Evolutionary conservation across 176 grass and related monocot genomes (phyloP).

Genomic region (Triticum timopheevii): DNA sequence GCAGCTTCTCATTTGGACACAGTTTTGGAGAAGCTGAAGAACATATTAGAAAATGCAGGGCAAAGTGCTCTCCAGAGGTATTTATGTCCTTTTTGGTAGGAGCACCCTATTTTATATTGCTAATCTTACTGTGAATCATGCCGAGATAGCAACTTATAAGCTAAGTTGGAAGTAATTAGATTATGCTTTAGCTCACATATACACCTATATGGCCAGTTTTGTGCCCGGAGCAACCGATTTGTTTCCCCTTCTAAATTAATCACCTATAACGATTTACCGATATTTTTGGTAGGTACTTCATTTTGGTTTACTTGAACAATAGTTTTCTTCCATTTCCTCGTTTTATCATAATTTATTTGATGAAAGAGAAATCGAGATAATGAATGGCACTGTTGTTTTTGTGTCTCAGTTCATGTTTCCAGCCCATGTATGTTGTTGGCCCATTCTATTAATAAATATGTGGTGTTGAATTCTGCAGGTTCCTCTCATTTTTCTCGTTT

Average conservation of each 20-base stretch:
- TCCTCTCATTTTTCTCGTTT: conserved; percentile 80
- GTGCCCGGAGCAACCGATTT: not conserved
- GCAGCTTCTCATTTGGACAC: conserved; percentile 97
- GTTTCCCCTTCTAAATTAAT: conserved; percentile 8
- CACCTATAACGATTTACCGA: not conserved
- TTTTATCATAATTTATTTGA: conserved; percentile 22
- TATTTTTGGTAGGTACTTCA: not conserved
- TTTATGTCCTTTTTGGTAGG: conserved; percentile 21
- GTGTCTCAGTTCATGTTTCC: conserved; percentile 9
- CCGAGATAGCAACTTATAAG: conserved; percentile 6
- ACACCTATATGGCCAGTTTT: not conserved
- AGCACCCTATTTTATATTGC: conserved; percentile 13
- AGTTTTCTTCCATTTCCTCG: not conserved
- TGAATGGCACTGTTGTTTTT: not conserved
- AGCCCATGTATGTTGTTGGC: conserved; percentile 20
- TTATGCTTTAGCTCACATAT: not conserved
- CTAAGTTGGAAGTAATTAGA: not conserved
- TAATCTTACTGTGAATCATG: conserved; percentile 8
- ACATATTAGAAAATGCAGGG: conserved; percentile 71
- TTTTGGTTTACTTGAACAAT: not conserved
- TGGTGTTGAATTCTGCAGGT: conserved; percentile 50
- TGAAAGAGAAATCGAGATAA: conserved; percentile 8
- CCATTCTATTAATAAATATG: conserved; percentile 25
- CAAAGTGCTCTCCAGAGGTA: conserved; percentile 82
- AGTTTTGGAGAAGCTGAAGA: conserved; percentile 94